Base-by-base conservation (phyloP, 1,284 basidiomycete species). In the Vanrija sp. region DNA sequence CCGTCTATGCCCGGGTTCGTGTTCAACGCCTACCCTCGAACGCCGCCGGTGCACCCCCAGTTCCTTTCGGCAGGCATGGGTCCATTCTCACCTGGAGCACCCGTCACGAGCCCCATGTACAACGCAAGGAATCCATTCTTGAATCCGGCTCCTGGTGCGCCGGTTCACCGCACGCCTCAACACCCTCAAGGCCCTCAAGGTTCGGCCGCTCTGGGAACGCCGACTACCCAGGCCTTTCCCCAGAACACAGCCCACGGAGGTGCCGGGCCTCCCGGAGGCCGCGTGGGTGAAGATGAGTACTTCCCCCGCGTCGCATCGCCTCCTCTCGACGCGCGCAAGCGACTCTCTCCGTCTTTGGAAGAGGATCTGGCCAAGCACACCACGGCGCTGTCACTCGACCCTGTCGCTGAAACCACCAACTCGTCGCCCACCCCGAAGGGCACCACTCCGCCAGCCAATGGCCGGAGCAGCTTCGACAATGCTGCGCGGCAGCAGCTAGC, bases 1-100 rank as follows among this genome's bases (percentile, higher is more conserved):
- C 76, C 76, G 7, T 71, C 68, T 4, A 77, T 77, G 76, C 76
- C 76, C 4, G 71, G 75, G 12, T 77, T 75, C 53, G 71, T 74
- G 6, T 76, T 77, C 62, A 70, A 74, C 46, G 69, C 69, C 7
- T 72, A 70, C 44, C 75, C 75, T 3, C 68, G 72, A 24, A 77
- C 76, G 2, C 76, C 76, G 6, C 71, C 72, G 12, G 45, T 72
- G 10, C 68, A 68, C 45, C 65, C 67, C 1, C 59, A 59, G 9
- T 73, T 73, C 63, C 57, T 75, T 6, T 69, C 69, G 1, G 64
- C 68, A 0, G 71, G 71, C 3, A 47, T 16, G 6, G 75, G 72
- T 2, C 75, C 74, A 3, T 75, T 76, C 61, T 75, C 72, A 6
- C 76, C 76, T 9, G 72, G 73, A 9, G 60, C 69, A 36, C 73